Evolutionary conservation across 371 early-diverging fungal genomes (phyloP).

Genomic region (Apophysomyces variabilis): DNA sequence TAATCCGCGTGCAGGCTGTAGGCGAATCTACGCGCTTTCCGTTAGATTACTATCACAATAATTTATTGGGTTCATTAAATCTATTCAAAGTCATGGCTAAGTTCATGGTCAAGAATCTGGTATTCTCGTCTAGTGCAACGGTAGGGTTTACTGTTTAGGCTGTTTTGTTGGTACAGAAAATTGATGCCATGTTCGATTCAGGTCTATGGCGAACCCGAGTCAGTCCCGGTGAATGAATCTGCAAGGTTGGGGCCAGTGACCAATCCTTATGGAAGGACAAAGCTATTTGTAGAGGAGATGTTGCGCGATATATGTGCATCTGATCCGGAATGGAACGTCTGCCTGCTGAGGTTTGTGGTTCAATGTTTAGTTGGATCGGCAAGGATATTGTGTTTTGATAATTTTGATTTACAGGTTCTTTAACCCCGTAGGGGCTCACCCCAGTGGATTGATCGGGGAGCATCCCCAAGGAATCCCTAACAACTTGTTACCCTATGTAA

Average conservation of each 20-base stretch:
- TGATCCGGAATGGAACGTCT: constrained; percentile 64
- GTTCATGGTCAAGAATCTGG: constrained; percentile 69
- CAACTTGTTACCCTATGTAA: constrained; percentile 89
- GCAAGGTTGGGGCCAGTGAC: constrained; percentile 66
- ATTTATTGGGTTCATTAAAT: constrained; percentile 80
- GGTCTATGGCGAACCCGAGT: constrained; percentile 73
- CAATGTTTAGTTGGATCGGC: constrained; percentile 6
- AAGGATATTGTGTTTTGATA: background rate
- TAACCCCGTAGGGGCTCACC: constrained; percentile 93
- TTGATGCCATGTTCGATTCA: constrained; percentile 15
- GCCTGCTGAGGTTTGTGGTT: constrained; percentile 58
- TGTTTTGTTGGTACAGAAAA: no score
- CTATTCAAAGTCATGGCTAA: constrained; percentile 71
- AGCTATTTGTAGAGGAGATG: constrained; percentile 82
- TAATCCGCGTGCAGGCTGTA: constrained; percentile 58
- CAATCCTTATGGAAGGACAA: constrained; percentile 90
- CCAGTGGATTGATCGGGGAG: constrained; percentile 87
- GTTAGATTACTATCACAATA: constrained; percentile 88
- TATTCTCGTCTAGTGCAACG: constrained; percentile 90
- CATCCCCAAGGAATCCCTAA: constrained; percentile 84
- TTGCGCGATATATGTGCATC: constrained; percentile 70
- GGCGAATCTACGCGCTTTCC: constrained; percentile 84
- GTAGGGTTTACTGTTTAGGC: background rate
- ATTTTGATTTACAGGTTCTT: constrained; percentile 65
- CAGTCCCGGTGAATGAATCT: constrained; percentile 65